Percentiles rank a stretch among this genome's conserved stretches.
Conservation (phyloP, 345 rosid species). For the Lepidium aucheri region DNA sequence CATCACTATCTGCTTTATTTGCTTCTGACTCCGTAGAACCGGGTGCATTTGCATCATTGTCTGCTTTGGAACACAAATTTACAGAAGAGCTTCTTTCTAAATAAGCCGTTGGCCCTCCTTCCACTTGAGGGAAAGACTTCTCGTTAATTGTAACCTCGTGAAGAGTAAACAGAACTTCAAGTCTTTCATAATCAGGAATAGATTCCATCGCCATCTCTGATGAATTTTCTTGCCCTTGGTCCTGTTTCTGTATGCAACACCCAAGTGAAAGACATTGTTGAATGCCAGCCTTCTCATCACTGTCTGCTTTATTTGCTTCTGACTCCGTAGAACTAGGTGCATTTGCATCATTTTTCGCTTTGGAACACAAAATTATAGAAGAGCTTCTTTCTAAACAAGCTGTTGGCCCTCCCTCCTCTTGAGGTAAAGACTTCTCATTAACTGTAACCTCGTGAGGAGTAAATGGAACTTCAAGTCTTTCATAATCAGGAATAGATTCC, state of each 20-base stretch:
- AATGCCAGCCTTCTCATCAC: not conserved
- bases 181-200: not conserved
- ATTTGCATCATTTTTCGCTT: not conserved
- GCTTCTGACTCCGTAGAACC: too few relatives aligned
- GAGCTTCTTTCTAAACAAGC: slow-evolving; percentile 5
- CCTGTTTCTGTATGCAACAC: not conserved
- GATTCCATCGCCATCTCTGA: not conserved
- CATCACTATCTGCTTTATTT: too few relatives aligned
- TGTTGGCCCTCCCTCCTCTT: not conserved
- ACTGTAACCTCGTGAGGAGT: not conserved
- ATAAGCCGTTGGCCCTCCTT: not conserved
- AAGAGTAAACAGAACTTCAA: not conserved
- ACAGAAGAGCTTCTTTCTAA: slow-evolving; percentile 7
- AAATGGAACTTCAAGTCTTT: not conserved
- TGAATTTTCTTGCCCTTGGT: not conserved
- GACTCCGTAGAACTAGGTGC: not conserved
- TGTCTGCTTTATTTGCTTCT: not conserved
- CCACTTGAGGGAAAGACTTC: not conserved
- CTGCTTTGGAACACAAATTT: not conserved
- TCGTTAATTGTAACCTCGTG: not conserved
- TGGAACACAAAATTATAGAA: not conserved
- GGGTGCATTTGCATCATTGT: not conserved
- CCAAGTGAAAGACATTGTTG: not conserved
- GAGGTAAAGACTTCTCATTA: not conserved
- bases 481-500: not conserved